Evolutionary conservation across 495 filamentous ascomycete genomes (phyloP).

Genomic region (Darksidea phi): DNA sequence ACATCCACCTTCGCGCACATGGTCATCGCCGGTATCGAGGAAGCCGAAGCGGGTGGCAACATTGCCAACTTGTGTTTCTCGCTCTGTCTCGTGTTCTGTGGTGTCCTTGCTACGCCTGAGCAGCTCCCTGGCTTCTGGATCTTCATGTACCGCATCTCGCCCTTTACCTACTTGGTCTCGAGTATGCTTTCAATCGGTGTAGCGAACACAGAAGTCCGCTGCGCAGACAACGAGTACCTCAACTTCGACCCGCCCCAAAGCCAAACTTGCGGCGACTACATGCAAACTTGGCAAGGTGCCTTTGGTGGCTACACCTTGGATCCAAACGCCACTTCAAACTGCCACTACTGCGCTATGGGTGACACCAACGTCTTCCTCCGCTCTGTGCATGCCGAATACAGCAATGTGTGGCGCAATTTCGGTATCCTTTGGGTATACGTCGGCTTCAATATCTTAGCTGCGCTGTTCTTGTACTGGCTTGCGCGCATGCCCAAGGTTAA

Average conservation of each 20-base stretch:
- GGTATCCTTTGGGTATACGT: slow-evolving; percentile 53
- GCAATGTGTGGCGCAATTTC: slow-evolving; percentile 45
- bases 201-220: slow-evolving; percentile 42
- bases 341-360: slow-evolving; percentile 41
- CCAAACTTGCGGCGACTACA: slow-evolving; percentile 41
- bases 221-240: slow-evolving; percentile 45
- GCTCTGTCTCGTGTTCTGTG: slow-evolving; percentile 58
- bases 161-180: slow-evolving; percentile 46
- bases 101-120: slow-evolving; percentile 42
- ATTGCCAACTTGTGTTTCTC: slow-evolving; percentile 63
- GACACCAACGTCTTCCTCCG: slow-evolving; percentile 44
- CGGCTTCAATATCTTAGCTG: slow-evolving; percentile 43
- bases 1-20: slow-evolving; percentile 65
- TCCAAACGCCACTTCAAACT: slow-evolving; percentile 36
- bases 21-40: slow-evolving; percentile 62
- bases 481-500: slow-evolving; percentile 43
- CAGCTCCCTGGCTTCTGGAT: slow-evolving; percentile 47
- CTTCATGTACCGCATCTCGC: slow-evolving; percentile 48
- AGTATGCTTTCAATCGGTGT: slow-evolving; percentile 44
- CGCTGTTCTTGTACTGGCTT: slow-evolving; percentile 45
- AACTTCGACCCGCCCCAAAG: slow-evolving; percentile 38
- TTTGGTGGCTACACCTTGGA: slow-evolving; percentile 39
- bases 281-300: slow-evolving; percentile 31
- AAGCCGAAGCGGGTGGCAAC: slow-evolving; percentile 62
- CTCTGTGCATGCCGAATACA: slow-evolving; percentile 37